Conservation (phyloP, 805 yeast species). For the Spathaspora arborariae region DNA sequence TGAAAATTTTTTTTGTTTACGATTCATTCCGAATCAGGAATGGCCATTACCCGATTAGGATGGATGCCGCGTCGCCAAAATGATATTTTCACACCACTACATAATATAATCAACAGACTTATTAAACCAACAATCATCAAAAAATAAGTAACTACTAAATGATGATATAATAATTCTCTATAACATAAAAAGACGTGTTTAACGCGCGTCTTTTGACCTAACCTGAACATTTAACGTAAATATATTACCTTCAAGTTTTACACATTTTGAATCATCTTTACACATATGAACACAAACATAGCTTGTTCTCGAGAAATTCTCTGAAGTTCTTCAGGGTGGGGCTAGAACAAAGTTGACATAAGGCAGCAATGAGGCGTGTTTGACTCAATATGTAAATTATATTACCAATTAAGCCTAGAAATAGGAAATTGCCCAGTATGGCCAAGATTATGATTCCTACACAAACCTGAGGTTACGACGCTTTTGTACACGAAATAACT, state of each 20-base stretch:
- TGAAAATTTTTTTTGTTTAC: background rate
- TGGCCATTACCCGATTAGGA: background rate
- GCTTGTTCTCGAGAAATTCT: too few relatives aligned
- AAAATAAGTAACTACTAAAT: background rate
- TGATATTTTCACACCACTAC: background rate
- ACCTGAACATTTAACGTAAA: too few relatives aligned
- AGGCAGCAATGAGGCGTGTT: too few relatives aligned
- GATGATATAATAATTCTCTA: background rate
- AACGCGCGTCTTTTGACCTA: too few relatives aligned
- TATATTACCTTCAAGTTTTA: too few relatives aligned
- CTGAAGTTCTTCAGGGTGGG: too few relatives aligned
- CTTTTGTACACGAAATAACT: background rate
- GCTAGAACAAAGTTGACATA: too few relatives aligned
- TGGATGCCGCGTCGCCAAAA: background rate
- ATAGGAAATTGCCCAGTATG: background rate
- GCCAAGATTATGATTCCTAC: background rate
- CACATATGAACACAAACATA: too few relatives aligned
- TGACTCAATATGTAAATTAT: background rate
- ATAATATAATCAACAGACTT: too few relatives aligned
- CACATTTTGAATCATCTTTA: too few relatives aligned
- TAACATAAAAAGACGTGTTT: too few relatives aligned
- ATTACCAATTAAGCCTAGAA: background rate
- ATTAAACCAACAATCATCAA: background rate
- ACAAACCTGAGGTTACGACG: background rate
- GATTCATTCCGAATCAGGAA: background rate